Evolutionary conservation across 2,329 filamentous ascomycete genomes (phyloP), one percentile per base, ranked within the genome.

Genomic region (Setomelanomma holmii): DNA sequence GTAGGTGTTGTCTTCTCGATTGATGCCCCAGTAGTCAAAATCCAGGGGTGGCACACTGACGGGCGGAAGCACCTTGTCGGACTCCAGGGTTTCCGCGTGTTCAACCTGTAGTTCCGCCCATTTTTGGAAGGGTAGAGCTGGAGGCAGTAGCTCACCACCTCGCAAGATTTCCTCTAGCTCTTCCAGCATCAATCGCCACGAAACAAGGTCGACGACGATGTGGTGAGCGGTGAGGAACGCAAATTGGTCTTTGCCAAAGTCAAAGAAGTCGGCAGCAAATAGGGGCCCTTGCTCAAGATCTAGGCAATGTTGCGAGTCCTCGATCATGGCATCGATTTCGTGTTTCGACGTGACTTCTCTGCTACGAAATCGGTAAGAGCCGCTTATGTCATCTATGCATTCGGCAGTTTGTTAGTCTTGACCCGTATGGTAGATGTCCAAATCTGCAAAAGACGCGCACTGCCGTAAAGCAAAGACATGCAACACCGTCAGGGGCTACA

Each of bases 111-210:
- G 44, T 19, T 61, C 36, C 6, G 62, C 63, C 78, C 78, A 80
- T 17, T 58, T 66, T 21, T 73, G 72, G 56, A 80, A 80, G 19
- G 52, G 59, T 4, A 47, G 56, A 6, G 63, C 58, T 36, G 64
- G 67, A 6, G 72, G 63, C 5, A 80, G 59, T 1, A 76, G 53
- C 11, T 59, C 47, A 12, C 61, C 59, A 5, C 69, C 67, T 46
- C 58, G 64, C n/a, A 72, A 52, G 12, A 72, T 67, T 40, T 71
- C 69, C 49, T 81, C 78, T 0, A 82, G 63, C 40, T 82, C 78
- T 30, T 77, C 72, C 0, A 80, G 58, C 1, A 81, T 64, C 3
- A 78, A 69, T 6, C 76, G 67, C 79, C 79, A 82, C 0, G 78
- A 79, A 1, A 81, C 76, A 4, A 81, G 59, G 45, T 81, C 79